Conservation (phyloP, 257 asterid genomes). For the Solanum pimpinellifolium region DNA sequence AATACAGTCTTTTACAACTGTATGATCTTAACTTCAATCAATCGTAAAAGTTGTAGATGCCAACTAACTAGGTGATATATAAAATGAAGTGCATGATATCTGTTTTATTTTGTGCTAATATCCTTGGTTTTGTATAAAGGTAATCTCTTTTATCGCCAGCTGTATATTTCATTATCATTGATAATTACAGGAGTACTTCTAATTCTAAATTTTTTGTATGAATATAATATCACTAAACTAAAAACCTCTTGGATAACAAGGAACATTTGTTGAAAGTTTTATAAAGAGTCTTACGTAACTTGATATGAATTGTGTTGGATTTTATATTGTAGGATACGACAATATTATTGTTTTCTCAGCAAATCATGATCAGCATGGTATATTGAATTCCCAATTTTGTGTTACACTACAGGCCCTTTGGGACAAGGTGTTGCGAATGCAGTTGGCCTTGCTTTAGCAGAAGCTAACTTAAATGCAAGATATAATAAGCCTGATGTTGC, state of each 20-base stretch:
- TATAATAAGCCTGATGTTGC: slow-evolving; percentile 39
- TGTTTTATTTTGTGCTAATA: too few species aligned
- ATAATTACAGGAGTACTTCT: too few species aligned
- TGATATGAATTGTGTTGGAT: neutral
- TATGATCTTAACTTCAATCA: neutral
- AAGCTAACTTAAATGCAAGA: slow-evolving; percentile 45
- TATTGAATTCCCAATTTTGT: neutral
- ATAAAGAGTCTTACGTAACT: neutral
- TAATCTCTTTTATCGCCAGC: too few species aligned
- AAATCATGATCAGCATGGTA: neutral
- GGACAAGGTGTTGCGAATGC: slow-evolving; percentile 62
- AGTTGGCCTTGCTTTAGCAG: slow-evolving; percentile 51
- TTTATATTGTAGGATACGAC: neutral
- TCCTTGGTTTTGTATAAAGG: too few species aligned
- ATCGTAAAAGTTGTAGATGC: neutral
- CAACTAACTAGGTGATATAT: neutral
- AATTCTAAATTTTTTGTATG: too few species aligned
- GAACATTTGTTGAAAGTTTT: neutral
- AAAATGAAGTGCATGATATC: neutral
- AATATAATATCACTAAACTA: neutral
- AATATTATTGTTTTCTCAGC: neutral
- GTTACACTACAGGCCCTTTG: slow-evolving; percentile 30
- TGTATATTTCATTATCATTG: too few species aligned
- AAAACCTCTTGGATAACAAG: neutral
- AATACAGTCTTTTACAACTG: neutral